Percentiles rank a stretch among this genome's conserved stretches.
Conservation (phyloP, 2,329 filamentous ascomycete genomes). For the Aspergillus quadrilineatus region DNA sequence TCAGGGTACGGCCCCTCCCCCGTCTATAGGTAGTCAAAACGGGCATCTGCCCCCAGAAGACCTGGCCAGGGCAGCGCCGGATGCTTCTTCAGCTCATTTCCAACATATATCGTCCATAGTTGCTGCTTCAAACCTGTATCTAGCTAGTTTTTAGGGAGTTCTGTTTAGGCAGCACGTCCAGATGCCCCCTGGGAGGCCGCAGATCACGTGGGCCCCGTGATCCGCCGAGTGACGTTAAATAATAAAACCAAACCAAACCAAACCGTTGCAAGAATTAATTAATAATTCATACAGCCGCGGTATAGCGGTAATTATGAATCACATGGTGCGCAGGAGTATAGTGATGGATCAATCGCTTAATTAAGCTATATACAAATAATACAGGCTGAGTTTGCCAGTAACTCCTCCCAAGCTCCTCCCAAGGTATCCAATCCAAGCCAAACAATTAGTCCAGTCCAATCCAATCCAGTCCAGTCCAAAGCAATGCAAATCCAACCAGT, state of each 20-base stretch:
- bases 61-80: too few species aligned
- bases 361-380: constrained; percentile 15
- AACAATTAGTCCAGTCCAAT: not conserved
- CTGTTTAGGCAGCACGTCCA: too few species aligned
- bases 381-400: constrained; percentile 2
- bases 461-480: constrained; percentile 4
- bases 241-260: not conserved
- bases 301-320: not conserved
- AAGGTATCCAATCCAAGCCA: constrained; percentile 5
- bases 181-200: too few species aligned
- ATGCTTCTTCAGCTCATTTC: too few species aligned
- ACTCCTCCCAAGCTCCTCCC: constrained; percentile 9
- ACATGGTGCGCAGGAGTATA: not conserved
- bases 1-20: too few species aligned
- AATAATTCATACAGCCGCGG: not conserved
- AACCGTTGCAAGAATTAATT: not conserved
- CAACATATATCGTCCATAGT: too few species aligned
- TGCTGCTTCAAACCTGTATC: too few species aligned
- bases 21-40: too few species aligned
- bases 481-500: not conserved
- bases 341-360: not conserved
- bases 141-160: too few species aligned
- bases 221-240: too few species aligned
- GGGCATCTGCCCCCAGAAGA: too few species aligned
- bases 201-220: too few species aligned